Percentiles rank a stretch among this genome's conserved stretches.
Conservation (phyloP, 2,329 filamentous ascomycete species). For the Sarocladiaceae sp. region DNA sequence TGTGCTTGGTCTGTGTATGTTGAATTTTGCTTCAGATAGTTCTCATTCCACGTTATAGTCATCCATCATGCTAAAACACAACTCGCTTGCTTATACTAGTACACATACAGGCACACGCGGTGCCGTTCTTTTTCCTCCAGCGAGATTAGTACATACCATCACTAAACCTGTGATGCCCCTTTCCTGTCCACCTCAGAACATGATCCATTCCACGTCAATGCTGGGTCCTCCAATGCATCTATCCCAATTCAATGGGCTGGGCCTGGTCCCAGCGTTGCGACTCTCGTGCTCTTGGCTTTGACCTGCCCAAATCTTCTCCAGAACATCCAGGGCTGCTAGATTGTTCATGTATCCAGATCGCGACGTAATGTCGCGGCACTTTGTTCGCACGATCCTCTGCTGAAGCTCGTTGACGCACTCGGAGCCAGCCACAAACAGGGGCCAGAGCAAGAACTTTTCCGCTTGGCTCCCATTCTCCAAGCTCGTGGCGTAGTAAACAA, state of each 20-base stretch:
- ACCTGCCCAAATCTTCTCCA: slow-evolving; percentile 78
- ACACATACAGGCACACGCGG: neutral
- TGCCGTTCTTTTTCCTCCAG: neutral
- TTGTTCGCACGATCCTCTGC: slow-evolving; percentile 71
- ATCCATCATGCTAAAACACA: slow-evolving; percentile 3
- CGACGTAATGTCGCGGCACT: slow-evolving; percentile 81
- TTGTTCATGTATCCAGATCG: slow-evolving; percentile 95
- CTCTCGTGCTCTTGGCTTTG: slow-evolving; percentile 38
- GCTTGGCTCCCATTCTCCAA: slow-evolving; percentile 68
- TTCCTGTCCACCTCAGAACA: slow-evolving; percentile 44
- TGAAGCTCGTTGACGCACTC: slow-evolving; percentile 82
- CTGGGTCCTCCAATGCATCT: slow-evolving; percentile 52
- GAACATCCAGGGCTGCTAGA: slow-evolving; percentile 74
- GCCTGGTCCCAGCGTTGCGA: slow-evolving; percentile 23
- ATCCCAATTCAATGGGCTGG: slow-evolving; percentile 54
- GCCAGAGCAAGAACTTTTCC: slow-evolving; percentile 91
- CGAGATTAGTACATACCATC: slow-evolving; percentile 8
- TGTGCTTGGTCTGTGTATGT: no score
- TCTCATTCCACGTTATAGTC: slow-evolving; percentile 4
- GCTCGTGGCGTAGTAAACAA: slow-evolving; percentile 77
- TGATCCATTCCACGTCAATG: slow-evolving; percentile 62
- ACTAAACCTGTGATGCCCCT: slow-evolving; percentile 13
- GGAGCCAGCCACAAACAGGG: slow-evolving; percentile 83
- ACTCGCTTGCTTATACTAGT: slow-evolving; percentile 13
- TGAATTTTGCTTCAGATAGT: no score